A percentile compares a stretch with the other conserved stretches of the same genome.
Evolutionary conservation across 805 yeast genomes (phyloP).

Genomic region (Soucietia sequanensis): DNA sequence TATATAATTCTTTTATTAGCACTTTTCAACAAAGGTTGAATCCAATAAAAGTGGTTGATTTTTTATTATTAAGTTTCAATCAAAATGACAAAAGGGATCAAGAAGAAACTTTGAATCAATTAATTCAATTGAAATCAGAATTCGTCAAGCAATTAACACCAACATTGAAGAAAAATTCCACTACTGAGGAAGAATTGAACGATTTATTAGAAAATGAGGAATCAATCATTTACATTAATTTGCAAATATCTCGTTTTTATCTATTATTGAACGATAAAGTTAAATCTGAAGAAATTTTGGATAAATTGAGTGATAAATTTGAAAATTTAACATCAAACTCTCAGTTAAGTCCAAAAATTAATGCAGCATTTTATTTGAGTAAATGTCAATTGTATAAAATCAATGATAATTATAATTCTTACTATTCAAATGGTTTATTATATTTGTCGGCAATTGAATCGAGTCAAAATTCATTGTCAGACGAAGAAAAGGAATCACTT

Average conservation of each 20-base stretch:
- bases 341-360: conserved; percentile 50
- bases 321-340: conserved; percentile 36
- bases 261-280: conserved; percentile 51
- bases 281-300: conserved; percentile 68
- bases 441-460: conserved; percentile 71
- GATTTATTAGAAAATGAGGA: conserved; percentile 49
- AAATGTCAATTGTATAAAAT: conserved; percentile 73
- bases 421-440: conserved; percentile 76
- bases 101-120: conserved; percentile 33
- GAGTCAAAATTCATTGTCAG: conserved; percentile 39
- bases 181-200: conserved; percentile 25
- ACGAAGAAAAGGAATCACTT: conserved; percentile 43
- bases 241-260: conserved; percentile 75
- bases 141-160: conserved; percentile 21
- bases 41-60: conserved; percentile 74
- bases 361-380: conserved; percentile 80
- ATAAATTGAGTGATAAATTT: conserved; percentile 54
- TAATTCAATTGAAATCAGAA: conserved; percentile 30
- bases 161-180: conserved; percentile 23
- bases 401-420: conserved; percentile 75
- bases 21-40: conserved; percentile 71
- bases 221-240: conserved; percentile 44
- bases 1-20: conserved; percentile 69
- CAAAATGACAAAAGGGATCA: conserved; percentile 11
- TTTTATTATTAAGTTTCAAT: conserved; percentile 55